Conservation (phyloP, 139 green algal species). For the Volvox africanus region DNA sequence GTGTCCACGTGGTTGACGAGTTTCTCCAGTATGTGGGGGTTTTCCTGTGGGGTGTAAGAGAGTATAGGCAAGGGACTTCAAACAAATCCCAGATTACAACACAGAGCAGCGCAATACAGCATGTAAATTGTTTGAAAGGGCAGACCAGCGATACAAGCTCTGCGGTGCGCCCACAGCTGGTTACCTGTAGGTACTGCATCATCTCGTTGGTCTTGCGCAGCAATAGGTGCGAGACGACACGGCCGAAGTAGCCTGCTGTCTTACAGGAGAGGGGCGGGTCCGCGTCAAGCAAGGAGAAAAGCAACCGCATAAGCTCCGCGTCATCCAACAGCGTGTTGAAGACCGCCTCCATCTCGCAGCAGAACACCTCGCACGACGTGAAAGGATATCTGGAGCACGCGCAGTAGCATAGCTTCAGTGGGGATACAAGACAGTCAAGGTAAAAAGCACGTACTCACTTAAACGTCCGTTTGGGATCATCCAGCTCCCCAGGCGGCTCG, state of each 20-base stretch:
- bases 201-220: constrained; percentile 79
- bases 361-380: constrained; percentile 96
- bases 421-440: not conserved
- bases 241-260: constrained; percentile 93
- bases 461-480: constrained; percentile 82
- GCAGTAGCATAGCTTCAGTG: not conserved
- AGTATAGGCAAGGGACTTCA: not conserved
- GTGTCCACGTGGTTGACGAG: constrained; percentile 83
- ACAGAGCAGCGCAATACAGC: no score
- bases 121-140: no score
- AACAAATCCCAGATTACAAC: no score
- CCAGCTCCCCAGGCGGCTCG: constrained; percentile 68
- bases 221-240: constrained; percentile 88
- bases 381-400: constrained; percentile 87
- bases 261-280: constrained; percentile 78
- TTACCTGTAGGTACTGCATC: constrained; percentile 78
- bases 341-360: constrained; percentile 96
- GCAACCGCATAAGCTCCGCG: constrained; percentile 77
- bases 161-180: not conserved
- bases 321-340: constrained; percentile 91
- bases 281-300: constrained; percentile 87
- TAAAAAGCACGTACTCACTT: constrained; percentile 63
- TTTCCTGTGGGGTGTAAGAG: constrained; percentile 22
- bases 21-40: constrained; percentile 46
- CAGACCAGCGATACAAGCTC: no score